These are phyloP conservation scores for Inga laurina DNA, from an alignment of 306 rosid species.

Conservation along the genomic window DNA sequence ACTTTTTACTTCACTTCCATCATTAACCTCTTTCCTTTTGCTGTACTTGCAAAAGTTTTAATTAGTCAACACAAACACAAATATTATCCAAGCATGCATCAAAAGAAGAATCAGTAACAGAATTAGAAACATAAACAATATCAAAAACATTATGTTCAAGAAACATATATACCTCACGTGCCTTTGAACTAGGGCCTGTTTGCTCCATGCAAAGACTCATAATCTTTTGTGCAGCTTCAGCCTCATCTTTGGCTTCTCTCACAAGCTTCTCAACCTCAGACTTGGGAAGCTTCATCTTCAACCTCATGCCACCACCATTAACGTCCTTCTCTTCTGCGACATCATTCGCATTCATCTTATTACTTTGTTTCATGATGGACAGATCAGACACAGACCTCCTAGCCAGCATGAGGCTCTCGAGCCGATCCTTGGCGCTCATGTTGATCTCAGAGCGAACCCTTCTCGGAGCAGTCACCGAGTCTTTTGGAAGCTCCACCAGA, in stretches of 20 bases:
- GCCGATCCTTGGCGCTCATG: conserved; percentile 88
- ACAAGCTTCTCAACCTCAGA: conserved; percentile 74
- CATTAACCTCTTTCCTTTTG: neutral
- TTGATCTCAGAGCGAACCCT: conserved; percentile 81
- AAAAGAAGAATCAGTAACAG: neutral
- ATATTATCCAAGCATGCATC: neutral
- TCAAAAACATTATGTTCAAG: neutral
- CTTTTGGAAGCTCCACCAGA: conserved; percentile 72
- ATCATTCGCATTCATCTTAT: conserved; percentile 16
- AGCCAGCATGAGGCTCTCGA: conserved; percentile 72
- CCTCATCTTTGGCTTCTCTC: conserved; percentile 57
- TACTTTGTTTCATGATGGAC: conserved; percentile 46
- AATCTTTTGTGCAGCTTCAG: conserved; percentile 75
- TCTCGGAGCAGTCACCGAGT: conserved; percentile 39
- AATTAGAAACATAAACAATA: no score
- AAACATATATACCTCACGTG: conserved; percentile 47
- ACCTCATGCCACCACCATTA: conserved; percentile 42
- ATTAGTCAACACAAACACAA: neutral
- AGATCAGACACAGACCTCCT: conserved; percentile 79
- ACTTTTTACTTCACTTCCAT: neutral
- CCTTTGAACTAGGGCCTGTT: conserved; percentile 25
- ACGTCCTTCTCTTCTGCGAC: conserved; percentile 9
- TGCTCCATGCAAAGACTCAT: conserved; percentile 53
- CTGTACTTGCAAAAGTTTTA: neutral
- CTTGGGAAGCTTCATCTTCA: conserved; percentile 74